Base-by-base conservation (phyloP, 352 stramenopile species). In the Phytophthora nicotianae region DNA sequence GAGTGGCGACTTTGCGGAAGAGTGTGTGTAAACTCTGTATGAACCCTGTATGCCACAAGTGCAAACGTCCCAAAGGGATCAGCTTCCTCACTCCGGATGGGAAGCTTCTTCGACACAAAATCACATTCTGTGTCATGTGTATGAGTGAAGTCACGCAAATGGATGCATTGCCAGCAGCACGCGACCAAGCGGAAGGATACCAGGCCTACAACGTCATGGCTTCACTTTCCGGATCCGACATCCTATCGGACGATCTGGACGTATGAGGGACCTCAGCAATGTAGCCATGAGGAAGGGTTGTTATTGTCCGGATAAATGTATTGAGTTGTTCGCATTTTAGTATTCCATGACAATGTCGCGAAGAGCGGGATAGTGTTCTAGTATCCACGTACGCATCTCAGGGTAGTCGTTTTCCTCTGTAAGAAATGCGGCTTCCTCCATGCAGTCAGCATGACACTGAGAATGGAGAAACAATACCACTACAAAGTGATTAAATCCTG, bases 61-160 rank as follows among this genome's bases (percentile, higher is more conserved):
- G 72, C 56, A 75, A 72, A 38, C 42, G 64, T 13, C 54, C 57
- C n/a, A 68, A 73, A 53, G 46, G 42, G 4, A 73, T 80, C 43
- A 75, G 56, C 20, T 72, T 79, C 20, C 58, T 79, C 10, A 62
- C 68, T 0, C 72, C 68, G 8, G 43, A 67, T 11, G 40, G 70
- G 27, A 70, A 62, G 33, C 42, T 79, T 4, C 4, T 74, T 46
- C 65, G 53, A 10, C 69, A 58, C 41, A 79, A 72, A 45, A 65
- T 79, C 38, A 58, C 64, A 0, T 79, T 83, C 37, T 83, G 75
- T 47, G 48, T 63, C 11, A 58, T 61, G 33, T 81, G 75, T 46
- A 46, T 82, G 19, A 69, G 58, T 49, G 65, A 82, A 46, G 65
- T 76, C 11, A 69, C 68, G 49, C 55, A 62, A 9, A 70, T 68